These are phyloP conservation scores for Abelmoschus esculentus DNA, from an alignment of 345 rosid species.

Conservation along the genomic window DNA sequence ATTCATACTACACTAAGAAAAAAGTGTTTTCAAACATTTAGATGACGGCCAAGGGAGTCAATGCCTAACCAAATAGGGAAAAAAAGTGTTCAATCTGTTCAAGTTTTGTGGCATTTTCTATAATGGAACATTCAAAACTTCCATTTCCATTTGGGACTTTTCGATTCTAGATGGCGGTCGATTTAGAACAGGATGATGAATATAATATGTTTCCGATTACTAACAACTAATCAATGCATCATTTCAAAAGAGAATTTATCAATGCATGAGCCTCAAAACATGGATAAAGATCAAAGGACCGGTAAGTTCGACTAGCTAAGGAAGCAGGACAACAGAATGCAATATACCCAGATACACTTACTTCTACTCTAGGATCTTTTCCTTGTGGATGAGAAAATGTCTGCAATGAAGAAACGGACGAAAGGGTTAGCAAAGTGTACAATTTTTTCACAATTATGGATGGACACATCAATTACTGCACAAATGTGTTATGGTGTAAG, in stretches of 20 bases:
- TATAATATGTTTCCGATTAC: background rate
- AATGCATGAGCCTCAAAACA: background rate
- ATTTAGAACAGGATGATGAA: background rate
- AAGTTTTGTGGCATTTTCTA: background rate
- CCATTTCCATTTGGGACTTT: background rate
- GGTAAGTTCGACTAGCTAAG: background rate
- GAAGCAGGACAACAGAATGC: background rate
- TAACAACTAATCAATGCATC: too few relatives aligned
- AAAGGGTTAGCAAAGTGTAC: background rate
- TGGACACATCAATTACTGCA: background rate
- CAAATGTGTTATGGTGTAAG: background rate
- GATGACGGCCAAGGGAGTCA: background rate
- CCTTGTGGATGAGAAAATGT: slow-evolving; percentile 10
- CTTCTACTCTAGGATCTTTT: slow-evolving; percentile 44
- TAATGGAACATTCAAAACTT: background rate
- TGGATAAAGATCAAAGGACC: background rate
- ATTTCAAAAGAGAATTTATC: too few relatives aligned
- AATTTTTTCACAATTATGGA: background rate
- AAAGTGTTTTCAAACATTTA: background rate
- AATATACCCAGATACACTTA: slow-evolving; percentile 16
- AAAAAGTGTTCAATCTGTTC: background rate
- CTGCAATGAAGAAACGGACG: slow-evolving; percentile 19
- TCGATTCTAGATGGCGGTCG: background rate
- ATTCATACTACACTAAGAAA: background rate
- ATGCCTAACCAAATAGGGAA: background rate